phyloP scores from a whole-genome alignment of 345 rosid species.

The Melaleuca quinquenervia region DNA sequence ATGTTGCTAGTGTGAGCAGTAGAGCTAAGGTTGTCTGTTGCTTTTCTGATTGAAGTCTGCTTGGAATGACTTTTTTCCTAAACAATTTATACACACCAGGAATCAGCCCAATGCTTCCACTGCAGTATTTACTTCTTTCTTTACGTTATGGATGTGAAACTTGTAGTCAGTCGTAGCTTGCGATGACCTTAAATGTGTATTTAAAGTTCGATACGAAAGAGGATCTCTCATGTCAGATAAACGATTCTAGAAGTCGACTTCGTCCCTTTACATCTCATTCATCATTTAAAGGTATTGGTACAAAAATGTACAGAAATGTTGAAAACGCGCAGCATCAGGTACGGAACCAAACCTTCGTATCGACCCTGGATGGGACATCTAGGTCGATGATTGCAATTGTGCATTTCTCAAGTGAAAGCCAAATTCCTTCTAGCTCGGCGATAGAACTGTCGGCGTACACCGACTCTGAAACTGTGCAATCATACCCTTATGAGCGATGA shows the following conservation, averaged over 20 bases:
- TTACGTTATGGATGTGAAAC: background rate
- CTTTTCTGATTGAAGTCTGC: background rate
- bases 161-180: background rate
- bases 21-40: background rate
- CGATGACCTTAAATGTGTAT: background rate
- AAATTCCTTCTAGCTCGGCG: background rate
- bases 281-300: background rate
- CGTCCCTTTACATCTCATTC: background rate
- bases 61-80: background rate
- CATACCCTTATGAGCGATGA: background rate
- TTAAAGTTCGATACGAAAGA: too few species aligned
- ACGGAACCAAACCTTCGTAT: background rate
- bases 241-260: background rate
- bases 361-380: background rate
- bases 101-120: background rate
- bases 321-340: background rate
- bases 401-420: background rate
- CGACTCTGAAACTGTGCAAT: background rate
- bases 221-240: too few species aligned
- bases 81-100: background rate
- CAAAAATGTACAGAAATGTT: background rate
- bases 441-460: background rate
- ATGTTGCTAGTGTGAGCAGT: background rate
- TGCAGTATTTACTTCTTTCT: background rate
- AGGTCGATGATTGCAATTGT: background rate